Evolutionary conservation across 208 protist species (phyloP).

Genomic region (Crithidia bombi): DNA sequence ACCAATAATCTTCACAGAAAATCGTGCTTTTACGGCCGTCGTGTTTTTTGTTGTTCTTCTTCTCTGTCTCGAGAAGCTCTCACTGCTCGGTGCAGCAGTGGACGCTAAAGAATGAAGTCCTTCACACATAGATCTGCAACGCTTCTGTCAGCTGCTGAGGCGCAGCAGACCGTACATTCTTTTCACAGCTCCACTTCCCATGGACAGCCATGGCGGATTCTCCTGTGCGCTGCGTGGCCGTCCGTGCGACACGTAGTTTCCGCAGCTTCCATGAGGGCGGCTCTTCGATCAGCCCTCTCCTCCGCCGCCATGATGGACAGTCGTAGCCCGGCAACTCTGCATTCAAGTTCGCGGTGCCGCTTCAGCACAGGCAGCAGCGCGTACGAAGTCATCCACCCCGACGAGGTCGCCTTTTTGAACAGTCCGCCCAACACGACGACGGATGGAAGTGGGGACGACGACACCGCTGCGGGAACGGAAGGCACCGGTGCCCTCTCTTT

Average conservation of each 20-base stretch:
- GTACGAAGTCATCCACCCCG: conserved; percentile 21
- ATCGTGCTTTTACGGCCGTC: too few species aligned
- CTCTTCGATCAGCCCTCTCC: neutral
- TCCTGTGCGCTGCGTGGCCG: neutral
- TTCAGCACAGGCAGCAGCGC: conserved; percentile 9
- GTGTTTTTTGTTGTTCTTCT: neutral
- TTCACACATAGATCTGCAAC: neutral
- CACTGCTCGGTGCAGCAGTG: neutral
- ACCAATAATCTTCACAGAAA: too few species aligned
- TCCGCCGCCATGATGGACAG: neutral
- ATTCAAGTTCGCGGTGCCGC: neutral
- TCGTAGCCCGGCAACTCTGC: neutral
- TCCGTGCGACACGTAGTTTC: neutral
- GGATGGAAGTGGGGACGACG: neutral
- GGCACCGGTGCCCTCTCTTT: neutral
- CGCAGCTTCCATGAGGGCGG: neutral
- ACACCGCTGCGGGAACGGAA: neutral
- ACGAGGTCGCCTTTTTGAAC: conserved; percentile 16
- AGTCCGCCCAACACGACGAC: neutral
- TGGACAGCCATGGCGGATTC: neutral
- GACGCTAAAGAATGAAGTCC: neutral
- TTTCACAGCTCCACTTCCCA: neutral
- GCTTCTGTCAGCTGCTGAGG: neutral
- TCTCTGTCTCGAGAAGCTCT: neutral
- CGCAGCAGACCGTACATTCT: neutral